Percentiles rank a stretch among this genome's conserved stretches.
These are phyloP conservation scores for Raphanus sativus DNA, from an alignment of 345 rosid species.

Conservation along the genomic window DNA sequence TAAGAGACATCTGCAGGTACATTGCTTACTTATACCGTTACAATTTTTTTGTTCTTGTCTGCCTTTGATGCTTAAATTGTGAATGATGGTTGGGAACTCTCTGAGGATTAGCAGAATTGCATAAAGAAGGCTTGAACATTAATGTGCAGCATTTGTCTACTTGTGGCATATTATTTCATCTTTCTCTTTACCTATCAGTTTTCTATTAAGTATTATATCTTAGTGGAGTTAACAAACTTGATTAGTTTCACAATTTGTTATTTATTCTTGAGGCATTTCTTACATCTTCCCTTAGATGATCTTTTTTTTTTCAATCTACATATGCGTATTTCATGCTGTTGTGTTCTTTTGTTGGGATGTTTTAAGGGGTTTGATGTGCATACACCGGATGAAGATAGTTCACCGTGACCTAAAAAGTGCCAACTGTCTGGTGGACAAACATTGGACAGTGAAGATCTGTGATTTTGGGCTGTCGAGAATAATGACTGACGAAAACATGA, in stretches of 20 bases:
- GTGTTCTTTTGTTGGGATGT: conserved; percentile 5
- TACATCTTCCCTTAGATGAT: not conserved
- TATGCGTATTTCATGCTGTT: conserved; percentile 2
- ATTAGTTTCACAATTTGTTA: conserved; percentile 2
- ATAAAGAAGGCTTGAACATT: not conserved
- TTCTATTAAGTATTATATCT: not conserved
- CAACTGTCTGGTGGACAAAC: conserved; percentile 94
- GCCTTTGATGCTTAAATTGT: not conserved
- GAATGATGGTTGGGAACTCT: not conserved
- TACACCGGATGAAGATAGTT: conserved; percentile 94
- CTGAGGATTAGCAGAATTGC: too few species aligned
- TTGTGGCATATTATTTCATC: not conserved
- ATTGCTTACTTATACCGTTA: conserved; percentile 15
- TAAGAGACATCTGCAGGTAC: conserved; percentile 96
- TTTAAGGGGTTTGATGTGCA: conserved; percentile 95
- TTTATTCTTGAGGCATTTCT: not conserved
- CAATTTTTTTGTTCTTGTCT: not conserved
- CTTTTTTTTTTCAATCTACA: not conserved
- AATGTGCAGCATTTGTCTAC: not conserved
- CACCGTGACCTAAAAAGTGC: conserved; percentile 89
- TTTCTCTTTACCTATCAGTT: not conserved
- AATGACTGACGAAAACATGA: conserved; percentile 65
- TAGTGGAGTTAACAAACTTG: conserved; percentile 8
- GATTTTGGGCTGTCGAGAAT: conserved; percentile 97
- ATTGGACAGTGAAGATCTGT: conserved; percentile 89